A percentile compares a stretch with the other conserved stretches of the same genome.
Conservation (phyloP, 176 grass and related monocot genomes). For the barley (Hordeum vulgare) region DNA sequence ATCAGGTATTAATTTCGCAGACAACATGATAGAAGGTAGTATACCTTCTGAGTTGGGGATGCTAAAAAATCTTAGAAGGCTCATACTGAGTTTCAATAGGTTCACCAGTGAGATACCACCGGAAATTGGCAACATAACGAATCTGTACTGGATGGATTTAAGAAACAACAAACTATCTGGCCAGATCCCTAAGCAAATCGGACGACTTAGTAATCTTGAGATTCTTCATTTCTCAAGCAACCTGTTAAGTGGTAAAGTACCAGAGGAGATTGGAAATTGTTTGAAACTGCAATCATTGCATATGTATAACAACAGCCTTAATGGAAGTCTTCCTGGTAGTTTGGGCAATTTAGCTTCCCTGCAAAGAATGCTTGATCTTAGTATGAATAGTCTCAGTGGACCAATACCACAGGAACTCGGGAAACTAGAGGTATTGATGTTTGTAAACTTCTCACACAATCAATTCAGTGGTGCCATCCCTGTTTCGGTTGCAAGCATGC, state of each 20-base stretch:
- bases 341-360: conserved; percentile 20
- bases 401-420: background rate
- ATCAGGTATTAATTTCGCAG: background rate
- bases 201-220: background rate
- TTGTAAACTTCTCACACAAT: conserved; percentile 38
- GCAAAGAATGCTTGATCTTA: conserved; percentile 26
- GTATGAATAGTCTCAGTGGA: conserved; percentile 28
- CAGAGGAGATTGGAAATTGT: background rate
- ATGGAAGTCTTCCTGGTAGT: conserved; percentile 17
- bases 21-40: background rate
- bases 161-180: background rate
- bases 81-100: background rate
- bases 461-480: conserved; percentile 5
- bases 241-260: background rate
- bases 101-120: background rate
- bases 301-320: background rate
- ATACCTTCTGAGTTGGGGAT: background rate
- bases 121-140: background rate
- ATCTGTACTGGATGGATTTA: background rate
- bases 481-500: conserved; percentile 1
- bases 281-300: background rate
- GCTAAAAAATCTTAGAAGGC: background rate
- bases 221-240: background rate
- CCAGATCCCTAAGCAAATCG: background rate
- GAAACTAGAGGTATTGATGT: conserved; percentile 7